Base-by-base conservation (phyloP, 371 early-diverging fungal genomes). In the Lichtheimia corymbifera region DNA sequence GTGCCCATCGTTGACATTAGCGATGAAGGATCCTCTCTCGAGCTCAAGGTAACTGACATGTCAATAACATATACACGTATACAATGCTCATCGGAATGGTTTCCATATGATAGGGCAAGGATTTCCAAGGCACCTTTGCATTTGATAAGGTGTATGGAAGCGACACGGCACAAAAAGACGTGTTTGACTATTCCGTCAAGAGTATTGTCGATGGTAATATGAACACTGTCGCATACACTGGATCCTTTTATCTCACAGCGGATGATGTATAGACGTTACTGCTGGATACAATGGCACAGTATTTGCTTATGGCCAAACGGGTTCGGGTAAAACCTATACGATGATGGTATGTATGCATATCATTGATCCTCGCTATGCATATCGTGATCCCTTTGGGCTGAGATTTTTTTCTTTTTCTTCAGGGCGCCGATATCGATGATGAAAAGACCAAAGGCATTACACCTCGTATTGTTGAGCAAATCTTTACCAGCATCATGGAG, bases 271-370 rank as follows among this genome's bases (percentile, higher is more conserved):
- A 85, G 86, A 86, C 73, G 87, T 91, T 58, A 86, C 89, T 68
- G 86, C 88, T 55, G 91, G 92, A 70, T 92, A 92, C 76, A 97
- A 98, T 81, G 98, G 98, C 50, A 98, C 99, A 3, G 93, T 99
- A n/a, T 98, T 99, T 73, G 98, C 97, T 42, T 99, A 97, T 74
- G 98, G 98, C 65, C 97, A 97, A 74, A 97, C 97, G 3, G 98
- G 98, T 62, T 90, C 93, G 53, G 99, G 99, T 77, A 99, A 99
- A 86, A 99, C 99, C 5, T 94, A 94, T 77, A 99, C 99, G 11
- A 99, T 99, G 99, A 95, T 97, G 96, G 92, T 90, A 80, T 56
- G 9, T n/a, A n/a, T 49, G 17, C n/a, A 22, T 30, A 18, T 41
- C 5, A 5, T 40, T 4, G n/a, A 53, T 52, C 49, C 53, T 64